Evolutionary conservation across 2,329 filamentous ascomycete genomes (phyloP).

Genomic region (Niveomyces coronatus): DNA sequence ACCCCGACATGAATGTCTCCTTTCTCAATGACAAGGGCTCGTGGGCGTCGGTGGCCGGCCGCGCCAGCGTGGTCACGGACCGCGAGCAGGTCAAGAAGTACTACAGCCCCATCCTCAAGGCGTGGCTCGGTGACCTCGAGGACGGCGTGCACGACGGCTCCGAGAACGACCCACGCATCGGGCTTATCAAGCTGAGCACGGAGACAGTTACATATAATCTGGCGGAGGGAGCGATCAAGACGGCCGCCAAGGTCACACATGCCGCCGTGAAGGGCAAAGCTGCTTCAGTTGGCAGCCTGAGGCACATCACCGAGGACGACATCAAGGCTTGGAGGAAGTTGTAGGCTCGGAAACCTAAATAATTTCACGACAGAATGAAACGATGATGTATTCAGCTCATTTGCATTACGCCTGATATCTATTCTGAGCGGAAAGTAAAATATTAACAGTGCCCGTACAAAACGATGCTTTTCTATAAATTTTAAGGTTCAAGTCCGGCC

Average conservation of each 20-base stretch:
- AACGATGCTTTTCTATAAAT: too few relatives aligned
- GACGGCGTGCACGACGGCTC: conserved; percentile 78
- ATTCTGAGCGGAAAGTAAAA: too few relatives aligned
- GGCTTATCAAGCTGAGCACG: conserved; percentile 66
- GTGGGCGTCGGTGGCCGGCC: conserved; percentile 81
- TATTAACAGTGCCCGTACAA: too few relatives aligned
- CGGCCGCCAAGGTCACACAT: conserved; percentile 62
- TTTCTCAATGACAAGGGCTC: conserved; percentile 69
- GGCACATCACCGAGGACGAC: conserved; percentile 60
- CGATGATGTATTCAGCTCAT: neutral
- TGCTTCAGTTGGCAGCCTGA: conserved; percentile 63
- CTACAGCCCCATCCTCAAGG: conserved; percentile 64
- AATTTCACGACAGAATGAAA: neutral
- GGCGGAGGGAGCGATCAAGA: conserved; percentile 48
- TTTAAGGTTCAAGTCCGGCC: conserved; percentile 10
- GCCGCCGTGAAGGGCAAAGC: conserved; percentile 62
- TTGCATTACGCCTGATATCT: too few relatives aligned
- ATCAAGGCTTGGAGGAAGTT: conserved; percentile 45
- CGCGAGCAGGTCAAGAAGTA: conserved; percentile 59
- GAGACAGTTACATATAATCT: conserved; percentile 64
- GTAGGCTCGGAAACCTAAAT: too few relatives aligned
- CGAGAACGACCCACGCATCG: conserved; percentile 71
- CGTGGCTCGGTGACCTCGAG: conserved; percentile 77
- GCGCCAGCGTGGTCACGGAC: conserved; percentile 59
- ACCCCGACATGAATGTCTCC: conserved; percentile 43